phyloP scores from a whole-genome alignment of 208 protist genomes.

The Trypanosomatidae sp. region DNA sequence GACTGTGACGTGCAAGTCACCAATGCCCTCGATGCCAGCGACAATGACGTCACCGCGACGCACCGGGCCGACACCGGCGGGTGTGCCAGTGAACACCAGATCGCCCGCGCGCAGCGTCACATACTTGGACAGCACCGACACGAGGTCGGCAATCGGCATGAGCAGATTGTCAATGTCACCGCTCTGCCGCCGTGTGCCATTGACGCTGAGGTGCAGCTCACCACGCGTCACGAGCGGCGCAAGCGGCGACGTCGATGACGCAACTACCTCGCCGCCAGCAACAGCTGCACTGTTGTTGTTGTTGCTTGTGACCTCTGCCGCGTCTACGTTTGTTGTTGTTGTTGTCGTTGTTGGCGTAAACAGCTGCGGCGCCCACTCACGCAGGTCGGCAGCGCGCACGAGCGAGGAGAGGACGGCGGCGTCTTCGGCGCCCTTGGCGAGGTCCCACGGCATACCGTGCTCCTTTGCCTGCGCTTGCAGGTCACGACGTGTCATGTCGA shows the following conservation, averaged over 20 bases:
- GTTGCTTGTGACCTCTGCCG: too few relatives aligned
- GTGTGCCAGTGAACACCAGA: slow-evolving; percentile 81
- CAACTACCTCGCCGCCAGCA: slow-evolving; percentile 13
- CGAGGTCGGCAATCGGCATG: slow-evolving; percentile 28
- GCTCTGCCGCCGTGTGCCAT: slow-evolving; percentile 42
- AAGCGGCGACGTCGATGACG: slow-evolving; percentile 1
- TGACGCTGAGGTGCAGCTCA: slow-evolving; percentile 44
- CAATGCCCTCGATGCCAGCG: slow-evolving; percentile 41
- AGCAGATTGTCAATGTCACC: slow-evolving; percentile 55
- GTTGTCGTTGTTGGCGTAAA: slow-evolving; percentile 22
- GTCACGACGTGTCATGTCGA: slow-evolving; percentile 86
- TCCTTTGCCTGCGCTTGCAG: slow-evolving; percentile 59
- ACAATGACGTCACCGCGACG: slow-evolving; percentile 51
- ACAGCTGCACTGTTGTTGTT: too few relatives aligned
- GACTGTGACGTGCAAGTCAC: slow-evolving; percentile 24
- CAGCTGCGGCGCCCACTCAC: slow-evolving; percentile 12
- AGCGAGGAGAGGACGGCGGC: slow-evolving; percentile 37
- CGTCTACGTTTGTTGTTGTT: too few relatives aligned
- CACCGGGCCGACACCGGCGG: slow-evolving; percentile 64
- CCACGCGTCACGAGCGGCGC: slow-evolving; percentile 10
- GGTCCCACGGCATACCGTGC: slow-evolving; percentile 66
- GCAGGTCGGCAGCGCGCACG: slow-evolving; percentile 17
- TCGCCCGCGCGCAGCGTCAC: slow-evolving; percentile 73
- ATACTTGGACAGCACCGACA: slow-evolving; percentile 44
- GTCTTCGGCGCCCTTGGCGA: slow-evolving; percentile 78